phyloP scores from a whole-genome alignment of 805 yeast species.

The Candida corydali region DNA sequence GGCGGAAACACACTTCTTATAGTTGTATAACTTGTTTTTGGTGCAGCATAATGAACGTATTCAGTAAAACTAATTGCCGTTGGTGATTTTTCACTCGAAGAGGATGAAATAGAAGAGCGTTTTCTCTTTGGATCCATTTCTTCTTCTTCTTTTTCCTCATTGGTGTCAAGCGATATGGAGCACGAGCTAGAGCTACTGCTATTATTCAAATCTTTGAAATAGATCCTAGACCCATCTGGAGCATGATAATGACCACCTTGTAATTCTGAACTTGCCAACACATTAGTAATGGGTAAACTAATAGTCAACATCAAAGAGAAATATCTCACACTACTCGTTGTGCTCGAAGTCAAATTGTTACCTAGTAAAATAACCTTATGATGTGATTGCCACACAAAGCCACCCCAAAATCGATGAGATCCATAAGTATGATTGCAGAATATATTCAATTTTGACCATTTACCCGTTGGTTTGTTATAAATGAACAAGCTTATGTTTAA shows the following conservation, averaged over 20 bases:
- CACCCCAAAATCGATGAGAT: constrained; percentile 61
- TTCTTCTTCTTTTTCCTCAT: constrained; percentile 3
- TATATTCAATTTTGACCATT: constrained; percentile 62
- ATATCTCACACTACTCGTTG: constrained; percentile 45
- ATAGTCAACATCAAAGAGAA: constrained; percentile 48
- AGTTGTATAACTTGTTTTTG: constrained; percentile 61
- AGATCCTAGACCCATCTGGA: constrained; percentile 16
- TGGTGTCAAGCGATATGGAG: constrained; percentile 9
- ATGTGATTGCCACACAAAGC: constrained; percentile 74
- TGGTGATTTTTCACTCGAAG: constrained; percentile 18
- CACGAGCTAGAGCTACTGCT: not conserved
- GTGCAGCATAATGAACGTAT: constrained; percentile 73
- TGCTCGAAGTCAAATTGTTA: constrained; percentile 37
- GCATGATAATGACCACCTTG: constrained; percentile 24
- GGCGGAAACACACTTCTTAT: constrained; percentile 70
- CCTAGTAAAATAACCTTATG: constrained; percentile 68
- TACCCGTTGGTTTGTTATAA: constrained; percentile 50
- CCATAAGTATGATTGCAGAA: constrained; percentile 49
- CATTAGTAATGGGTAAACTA: constrained; percentile 53
- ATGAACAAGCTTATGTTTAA: constrained; percentile 45
- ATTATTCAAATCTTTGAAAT: constrained; percentile 9
- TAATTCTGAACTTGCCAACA: constrained; percentile 40
- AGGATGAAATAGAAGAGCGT: constrained; percentile 17
- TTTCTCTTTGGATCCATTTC: constrained; percentile 10
- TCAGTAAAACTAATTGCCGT: constrained; percentile 51